These are phyloP conservation scores for Lentinula sp. DNA, from an alignment of 768 basidiomycete species.

Conservation along the genomic window DNA sequence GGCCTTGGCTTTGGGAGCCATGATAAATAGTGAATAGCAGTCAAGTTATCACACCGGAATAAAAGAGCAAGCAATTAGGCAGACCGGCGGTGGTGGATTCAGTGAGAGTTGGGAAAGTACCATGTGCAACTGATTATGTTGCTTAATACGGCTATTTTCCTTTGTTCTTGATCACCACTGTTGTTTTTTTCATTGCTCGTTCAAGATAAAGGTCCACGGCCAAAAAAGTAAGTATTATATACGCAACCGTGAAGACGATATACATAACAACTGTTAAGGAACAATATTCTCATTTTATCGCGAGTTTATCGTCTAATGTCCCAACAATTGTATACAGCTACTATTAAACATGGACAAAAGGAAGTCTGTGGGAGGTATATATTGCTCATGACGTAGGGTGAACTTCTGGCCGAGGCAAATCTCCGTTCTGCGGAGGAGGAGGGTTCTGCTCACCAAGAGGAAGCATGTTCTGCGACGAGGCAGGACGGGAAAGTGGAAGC, in stretches of 20 bases:
- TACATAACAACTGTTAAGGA: not conserved
- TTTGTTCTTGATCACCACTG: slow-evolving; percentile 1
- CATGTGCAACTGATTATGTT: not conserved
- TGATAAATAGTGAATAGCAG: slow-evolving; percentile 15
- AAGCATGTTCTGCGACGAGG: slow-evolving; percentile 57
- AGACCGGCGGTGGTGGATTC: slow-evolving; percentile 1
- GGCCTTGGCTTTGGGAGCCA: slow-evolving; percentile 33
- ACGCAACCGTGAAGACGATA: not conserved
- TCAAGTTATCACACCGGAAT: slow-evolving; percentile 5
- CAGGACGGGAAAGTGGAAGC: slow-evolving; percentile 44
- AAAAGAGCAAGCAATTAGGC: slow-evolving; percentile 9
- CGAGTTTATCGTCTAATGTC: not conserved
- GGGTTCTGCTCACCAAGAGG: slow-evolving; percentile 32
- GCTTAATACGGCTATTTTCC: not conserved
- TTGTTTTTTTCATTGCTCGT: not conserved
- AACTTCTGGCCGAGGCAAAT: slow-evolving; percentile 35
- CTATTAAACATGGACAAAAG: slow-evolving; percentile 5
- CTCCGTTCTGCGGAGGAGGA: slow-evolving; percentile 37
- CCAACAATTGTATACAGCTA: slow-evolving; percentile 7
- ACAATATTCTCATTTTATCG: not conserved
- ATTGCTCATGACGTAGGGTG: slow-evolving; percentile 27
- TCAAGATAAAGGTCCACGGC: not conserved
- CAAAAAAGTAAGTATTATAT: not conserved
- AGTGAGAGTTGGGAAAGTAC: not conserved
- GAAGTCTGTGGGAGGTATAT: slow-evolving; percentile 4